Percentiles rank a stretch among this genome's conserved stretches.
These are phyloP conservation scores for Amanita fuliginea DNA, from an alignment of 768 basidiomycete genomes.

Conservation along the genomic window DNA sequence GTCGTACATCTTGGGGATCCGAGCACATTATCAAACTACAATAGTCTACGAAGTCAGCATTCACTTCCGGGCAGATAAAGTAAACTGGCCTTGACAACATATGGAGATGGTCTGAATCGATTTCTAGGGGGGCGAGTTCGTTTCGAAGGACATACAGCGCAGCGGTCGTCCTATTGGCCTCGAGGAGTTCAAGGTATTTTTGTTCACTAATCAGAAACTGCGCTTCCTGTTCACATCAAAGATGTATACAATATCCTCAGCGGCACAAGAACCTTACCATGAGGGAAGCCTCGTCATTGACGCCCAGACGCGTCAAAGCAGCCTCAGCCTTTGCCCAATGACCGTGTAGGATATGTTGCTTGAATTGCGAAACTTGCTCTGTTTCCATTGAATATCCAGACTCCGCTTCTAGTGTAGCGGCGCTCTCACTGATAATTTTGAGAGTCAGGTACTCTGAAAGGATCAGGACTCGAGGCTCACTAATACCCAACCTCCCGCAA, in stretches of 20 bases:
- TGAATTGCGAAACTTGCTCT: conserved; percentile 66
- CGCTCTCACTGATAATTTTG: conserved; percentile 57
- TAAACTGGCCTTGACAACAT: conserved; percentile 67
- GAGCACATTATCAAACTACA: conserved; percentile 87
- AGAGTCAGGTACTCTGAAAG: neutral
- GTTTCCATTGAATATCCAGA: conserved; percentile 85
- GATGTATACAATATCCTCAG: neutral
- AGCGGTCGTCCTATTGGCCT: conserved; percentile 64
- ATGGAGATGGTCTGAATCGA: conserved; percentile 75
- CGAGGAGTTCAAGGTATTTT: conserved; percentile 91
- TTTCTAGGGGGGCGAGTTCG: conserved; percentile 76
- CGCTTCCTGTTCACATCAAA: conserved; percentile 44
- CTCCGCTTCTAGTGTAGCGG: conserved; percentile 81
- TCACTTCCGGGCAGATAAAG: conserved; percentile 7
- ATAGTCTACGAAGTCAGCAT: conserved; percentile 10
- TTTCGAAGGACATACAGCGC: conserved; percentile 82
- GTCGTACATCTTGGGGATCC: conserved; percentile 71
- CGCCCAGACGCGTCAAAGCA: conserved; percentile 56
- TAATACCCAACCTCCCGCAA: conserved; percentile 78
- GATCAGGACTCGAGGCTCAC: conserved; percentile 26
- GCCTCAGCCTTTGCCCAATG: conserved; percentile 73
- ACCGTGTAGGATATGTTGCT: conserved; percentile 69
- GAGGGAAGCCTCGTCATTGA: conserved; percentile 54
- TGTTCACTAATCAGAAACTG: conserved; percentile 86
- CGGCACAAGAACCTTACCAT: conserved; percentile 33